Base-by-base conservation (phyloP, 371 early-diverging fungal species). In the Rhizomucor pusillus region DNA sequence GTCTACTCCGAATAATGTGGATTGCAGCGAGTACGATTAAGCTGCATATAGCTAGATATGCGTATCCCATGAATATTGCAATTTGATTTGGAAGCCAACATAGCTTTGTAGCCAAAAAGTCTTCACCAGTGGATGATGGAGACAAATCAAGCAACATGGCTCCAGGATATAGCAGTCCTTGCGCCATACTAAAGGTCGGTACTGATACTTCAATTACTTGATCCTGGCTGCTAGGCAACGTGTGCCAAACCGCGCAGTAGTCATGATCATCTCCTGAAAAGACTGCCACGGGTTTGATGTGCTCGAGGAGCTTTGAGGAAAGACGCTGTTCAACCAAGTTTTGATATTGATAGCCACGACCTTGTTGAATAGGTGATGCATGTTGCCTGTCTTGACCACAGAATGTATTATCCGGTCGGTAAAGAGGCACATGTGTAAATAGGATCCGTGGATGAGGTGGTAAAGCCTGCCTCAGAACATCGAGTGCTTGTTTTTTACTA, bases 231-330 rank as follows among this genome's bases (percentile, higher is more conserved):
- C 7, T 29, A 7, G 5, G 3, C 7, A 29, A 7, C 29, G 5
- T 29, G 54, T 89, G 90, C 1, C 60, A 45, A 1, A 85, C 67
- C 45, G 69, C 71, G 62, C 97, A 97, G 62, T 89, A 88, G 56
- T 95, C 95, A 57, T 97, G 95, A 65, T 97, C 95, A 59, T 97
- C 95, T 16, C 94, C 97, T 43, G 91, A 90, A 51, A 95, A 86
- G 2, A 93, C 75, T 5, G 86, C 69, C 0, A 65, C 62, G 0
- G 97, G 95, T 18, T 80, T 59, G 12, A 93, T 60, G 1, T 47
- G 71, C 0, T 72, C 56, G 11, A 95, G 66, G n/a, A 97, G 72
- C 22, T 67, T 34, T 1, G 61, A 35, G 0, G 90, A 77, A 1
- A 90, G 57, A 5, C 68, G 51, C 13, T 79, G 62, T 5, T 57